Evolutionary conservation across 495 filamentous ascomycete genomes (phyloP).

Genomic region (Recurvomyces mirabilis): DNA sequence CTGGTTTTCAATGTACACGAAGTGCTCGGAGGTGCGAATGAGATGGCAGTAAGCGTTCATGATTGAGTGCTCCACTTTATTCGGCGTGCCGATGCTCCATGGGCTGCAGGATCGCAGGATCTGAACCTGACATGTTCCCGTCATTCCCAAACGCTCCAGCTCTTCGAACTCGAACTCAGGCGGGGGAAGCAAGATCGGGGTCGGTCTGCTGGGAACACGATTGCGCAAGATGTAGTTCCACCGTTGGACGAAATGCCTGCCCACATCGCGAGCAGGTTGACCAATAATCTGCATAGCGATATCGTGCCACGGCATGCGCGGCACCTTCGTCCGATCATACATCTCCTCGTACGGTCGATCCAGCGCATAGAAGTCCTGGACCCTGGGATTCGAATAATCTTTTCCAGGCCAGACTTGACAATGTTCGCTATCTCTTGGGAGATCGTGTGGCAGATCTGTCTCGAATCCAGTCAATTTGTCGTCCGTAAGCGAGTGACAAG

Average conservation of each 20-base stretch:
- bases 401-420: constrained; percentile 97
- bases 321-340: constrained; percentile 81
- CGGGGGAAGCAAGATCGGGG: constrained; percentile 83
- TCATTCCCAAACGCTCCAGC: constrained; percentile 73
- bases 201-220: constrained; percentile 85
- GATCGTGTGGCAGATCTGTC: constrained; percentile 41
- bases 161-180: constrained; percentile 82
- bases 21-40: constrained; percentile 90
- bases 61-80: constrained; percentile 81
- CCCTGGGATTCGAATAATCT: constrained; percentile 94
- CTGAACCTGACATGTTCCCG: constrained; percentile 91
- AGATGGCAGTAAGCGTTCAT: constrained; percentile 90
- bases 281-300: constrained; percentile 98
- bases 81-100: constrained; percentile 84
- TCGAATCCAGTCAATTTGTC: constrained; percentile 96
- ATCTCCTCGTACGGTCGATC: constrained; percentile 97
- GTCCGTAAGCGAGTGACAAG: constrained; percentile 78
- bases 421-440: constrained; percentile 79
- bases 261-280: constrained; percentile 87
- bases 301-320: constrained; percentile 98
- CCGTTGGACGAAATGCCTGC: constrained; percentile 93
- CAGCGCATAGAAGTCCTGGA: constrained; percentile 87
- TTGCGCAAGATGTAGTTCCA: constrained; percentile 98
- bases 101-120: constrained; percentile 79
- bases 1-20: constrained; percentile 98